Evolutionary conservation across 371 early-diverging fungal species (phyloP).

Genomic region (Mortierella sp.): DNA sequence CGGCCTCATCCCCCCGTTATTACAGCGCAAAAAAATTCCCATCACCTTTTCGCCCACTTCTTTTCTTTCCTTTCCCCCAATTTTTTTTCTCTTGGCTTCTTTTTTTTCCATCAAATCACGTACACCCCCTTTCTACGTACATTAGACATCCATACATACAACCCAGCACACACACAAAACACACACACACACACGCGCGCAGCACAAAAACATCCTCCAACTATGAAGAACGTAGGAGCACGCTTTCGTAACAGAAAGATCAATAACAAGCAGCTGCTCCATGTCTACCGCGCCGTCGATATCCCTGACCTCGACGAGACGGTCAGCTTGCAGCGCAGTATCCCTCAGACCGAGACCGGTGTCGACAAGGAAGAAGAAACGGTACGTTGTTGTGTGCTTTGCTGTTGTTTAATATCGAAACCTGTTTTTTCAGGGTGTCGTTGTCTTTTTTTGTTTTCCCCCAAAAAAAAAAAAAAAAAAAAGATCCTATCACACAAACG

Average conservation of each 20-base stretch:
- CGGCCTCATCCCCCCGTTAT: slow-evolving; percentile 30
- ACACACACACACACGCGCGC: background rate
- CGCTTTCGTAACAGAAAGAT: slow-evolving; percentile 94
- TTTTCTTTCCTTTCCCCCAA: background rate
- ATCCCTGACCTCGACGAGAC: slow-evolving; percentile 89
- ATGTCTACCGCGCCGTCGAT: slow-evolving; percentile 85
- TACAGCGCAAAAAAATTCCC: slow-evolving; percentile 11
- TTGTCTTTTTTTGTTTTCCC: background rate
- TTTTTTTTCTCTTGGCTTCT: slow-evolving; percentile 10
- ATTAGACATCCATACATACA: slow-evolving; percentile 10
- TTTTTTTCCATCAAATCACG: slow-evolving; percentile 10
- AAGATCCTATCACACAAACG: background rate
- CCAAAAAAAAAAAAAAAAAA: slow-evolving; percentile 3
- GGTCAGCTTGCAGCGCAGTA: slow-evolving; percentile 79
- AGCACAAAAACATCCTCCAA: no score
- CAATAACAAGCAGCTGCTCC: slow-evolving; percentile 87
- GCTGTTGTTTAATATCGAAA: slow-evolving; percentile 6
- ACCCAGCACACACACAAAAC: background rate
- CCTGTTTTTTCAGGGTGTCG: slow-evolving; percentile 8
- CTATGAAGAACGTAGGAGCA: slow-evolving; percentile 67
- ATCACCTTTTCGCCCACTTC: slow-evolving; percentile 13
- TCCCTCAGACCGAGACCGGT: slow-evolving; percentile 80
- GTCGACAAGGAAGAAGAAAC: slow-evolving; percentile 83
- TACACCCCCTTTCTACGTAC: slow-evolving; percentile 4
- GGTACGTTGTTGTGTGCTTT: slow-evolving; percentile 59